These are phyloP conservation scores for Argentina anserina DNA, from an alignment of 306 rosid species.

Conservation along the genomic window DNA sequence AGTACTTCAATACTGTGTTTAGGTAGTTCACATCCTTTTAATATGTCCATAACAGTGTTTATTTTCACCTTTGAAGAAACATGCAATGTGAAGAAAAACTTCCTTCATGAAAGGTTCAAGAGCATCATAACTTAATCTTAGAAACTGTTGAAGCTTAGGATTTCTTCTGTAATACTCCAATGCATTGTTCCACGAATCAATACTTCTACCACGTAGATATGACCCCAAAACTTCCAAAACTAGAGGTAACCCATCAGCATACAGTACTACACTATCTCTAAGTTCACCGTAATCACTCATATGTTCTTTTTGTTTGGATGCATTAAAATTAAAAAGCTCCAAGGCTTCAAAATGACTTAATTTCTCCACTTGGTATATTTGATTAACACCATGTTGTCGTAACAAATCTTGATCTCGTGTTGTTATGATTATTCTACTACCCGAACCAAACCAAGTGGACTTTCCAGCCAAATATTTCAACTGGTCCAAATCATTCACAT, in stretches of 20 bases:
- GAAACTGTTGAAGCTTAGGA: slow-evolving; percentile 35
- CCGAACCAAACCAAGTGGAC: background rate
- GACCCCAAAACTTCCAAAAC: slow-evolving; percentile 36
- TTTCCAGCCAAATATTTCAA: background rate
- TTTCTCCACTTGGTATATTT: background rate
- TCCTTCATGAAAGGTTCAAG: slow-evolving; percentile 11
- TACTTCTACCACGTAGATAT: slow-evolving; percentile 15
- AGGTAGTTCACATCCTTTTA: slow-evolving; percentile 31
- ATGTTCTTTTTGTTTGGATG: too few relatives aligned
- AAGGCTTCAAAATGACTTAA: background rate
- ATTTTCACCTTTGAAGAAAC: slow-evolving; percentile 30
- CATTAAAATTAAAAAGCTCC: background rate
- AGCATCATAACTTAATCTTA: slow-evolving; percentile 30
- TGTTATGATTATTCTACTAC: slow-evolving; percentile 18
- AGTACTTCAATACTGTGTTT: background rate
- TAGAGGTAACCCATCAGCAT: slow-evolving; percentile 25
- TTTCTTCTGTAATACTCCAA: slow-evolving; percentile 20
- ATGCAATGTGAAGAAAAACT: slow-evolving; percentile 38
- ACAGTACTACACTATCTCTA: background rate
- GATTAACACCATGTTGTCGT: background rate
- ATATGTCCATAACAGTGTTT: slow-evolving; percentile 23
- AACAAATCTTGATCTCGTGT: background rate
- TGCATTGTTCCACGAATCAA: slow-evolving; percentile 24
- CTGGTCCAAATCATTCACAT: background rate
- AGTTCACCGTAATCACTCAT: background rate